Base-by-base conservation (phyloP, 805 yeast species). In the Nematodospora valgi region DNA sequence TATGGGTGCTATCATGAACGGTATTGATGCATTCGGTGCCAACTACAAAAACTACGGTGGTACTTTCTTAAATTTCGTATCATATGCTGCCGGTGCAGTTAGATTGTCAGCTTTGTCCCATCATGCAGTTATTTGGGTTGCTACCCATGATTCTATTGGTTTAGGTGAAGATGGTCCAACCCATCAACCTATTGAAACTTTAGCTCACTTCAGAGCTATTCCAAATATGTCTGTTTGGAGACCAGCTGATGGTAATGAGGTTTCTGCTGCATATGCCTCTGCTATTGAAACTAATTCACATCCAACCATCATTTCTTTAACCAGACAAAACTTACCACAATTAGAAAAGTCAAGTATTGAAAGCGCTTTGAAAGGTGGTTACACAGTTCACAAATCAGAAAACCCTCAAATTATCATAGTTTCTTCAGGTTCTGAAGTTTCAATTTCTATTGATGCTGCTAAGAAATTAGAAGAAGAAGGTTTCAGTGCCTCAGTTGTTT, bases 1-100 rank as follows among this genome's bases (percentile, higher is more conserved):
- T 65, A 88, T 91, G 97, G 96, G 96, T 71, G 96, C 97, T 47
- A 84, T 89, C 64, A 76, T 89, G 80, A 91, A 93, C 70, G 98
- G 98, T 82, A 84, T 91, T 52, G 75, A 93, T 41, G 97, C 96
- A 37, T 91, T 70, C 58, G 84, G 84, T 69, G 85, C 84, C 46
- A 86, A 86, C 72, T 79, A 73, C 76, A 84, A 81, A 66, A 82
- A 88, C 52, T 89, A 81, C 72, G 96, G 96, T 64, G 98, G 96
- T 69, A 91, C 98, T 58, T 91, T 91, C 88, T 76, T 91, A 66
- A 91, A 93, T 80, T 91, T 91, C 53, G 82, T 76, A 45, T 75
- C 81, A 9, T 84, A 84, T 55, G 93, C 88, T 49, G 78, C 89
- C 26, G 93, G 93, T 72, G 88, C 95, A 52, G 78, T 84, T 35